Evolutionary conservation across 2,329 filamentous ascomycete genomes (phyloP), one percentile per base, ranked within the genome.

Genomic region (Colletotrichum echinochloae): DNA sequence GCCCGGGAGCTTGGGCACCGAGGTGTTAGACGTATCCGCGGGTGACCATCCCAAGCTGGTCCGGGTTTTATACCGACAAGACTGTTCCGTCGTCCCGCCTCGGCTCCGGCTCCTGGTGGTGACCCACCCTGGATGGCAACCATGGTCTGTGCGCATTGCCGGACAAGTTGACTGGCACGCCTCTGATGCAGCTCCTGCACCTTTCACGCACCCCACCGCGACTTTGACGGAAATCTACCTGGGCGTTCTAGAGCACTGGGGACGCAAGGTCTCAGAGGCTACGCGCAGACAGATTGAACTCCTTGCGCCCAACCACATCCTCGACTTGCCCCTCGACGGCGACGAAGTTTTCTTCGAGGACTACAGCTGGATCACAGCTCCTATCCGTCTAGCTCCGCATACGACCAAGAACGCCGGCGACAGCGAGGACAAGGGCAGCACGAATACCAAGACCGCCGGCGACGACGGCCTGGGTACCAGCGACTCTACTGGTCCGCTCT

Each of bases 291-390:
- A 70, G 35, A 55, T 66, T 28, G 26, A 52, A 6, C 39, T 41
- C 2, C 41, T 66, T 18, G 18, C 46, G 20, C 26, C 3, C 1
- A 23, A 44, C 37, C 35, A 66, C 5, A 66, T 51, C 28, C 56
- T 57, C 41, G 67, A 70, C 41, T 23, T 66, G 18, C 67, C 63
- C 7, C 51, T 70, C 26, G 63, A 70, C 16, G 41, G 56, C 14
- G 26, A 66, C 41, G 44, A 41, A 26, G 41, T 66, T 20, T 66
- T 66, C 33, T 48, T 33, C 18, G 33, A 60, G 14, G 56, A 70
- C 2, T 61, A 57, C 12, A 35, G 37, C 46, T 54, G 65, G 52
- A n/a, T 57, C 23, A 16, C 20, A 18, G 26, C 16, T 23, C 54
- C 46, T 12, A 5, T 28, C 5, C 20, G 16, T 18, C 46, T 9